Evolutionary conservation across 73 alveolate genomes (phyloP), one percentile per base, ranked within the genome.

Genomic region (Tetrahymena thermophila): DNA sequence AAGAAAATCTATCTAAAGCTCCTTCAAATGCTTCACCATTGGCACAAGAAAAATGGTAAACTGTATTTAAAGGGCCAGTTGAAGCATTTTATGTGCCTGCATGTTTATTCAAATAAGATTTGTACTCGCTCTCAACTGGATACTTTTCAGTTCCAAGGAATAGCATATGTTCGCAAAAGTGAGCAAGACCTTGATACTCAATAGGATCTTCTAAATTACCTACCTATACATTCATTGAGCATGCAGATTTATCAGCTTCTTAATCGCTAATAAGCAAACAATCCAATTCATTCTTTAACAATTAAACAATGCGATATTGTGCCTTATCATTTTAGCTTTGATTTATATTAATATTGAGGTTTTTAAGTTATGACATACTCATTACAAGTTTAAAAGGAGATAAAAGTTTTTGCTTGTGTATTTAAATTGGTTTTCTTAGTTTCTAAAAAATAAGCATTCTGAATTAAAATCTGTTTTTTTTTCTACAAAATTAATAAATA

Each of bases 11-110:
- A 94, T 98, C 99, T 83, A 98, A 94, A 38, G 99, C 99, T 97
- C 94, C 95, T 43, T 95, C 96, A 56, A 98, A 97, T 28, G 96
- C 96, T 35, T 98, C 99, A 83, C 97, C 96, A 40, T 97, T 89
- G 31, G 98, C 97, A 35, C 98, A 98, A 96, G 98, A 98, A 97
- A 98, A 98, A 85, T 97, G 97, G 35, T 97, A 98, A 94, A 96
- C 94, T 28, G 99, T 98, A 43, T 94, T 34, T 8, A 95, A 97
- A 50, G 93, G 71, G 21, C 96, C 83, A 16, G 99, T 99, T 94
- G 97, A 97, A n/a, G 99, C 99, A 97, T 99, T 99, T 31, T 96
- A 94, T 35, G 94, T 37, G n/a, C 99, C 99, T 31, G 99, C 99
- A 96, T 98, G 96, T 17, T 96, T 95, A 71, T 95, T 89, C n/a